These are phyloP conservation scores for Pachysandra terminalis DNA, from an alignment of 164 flowering plant species.

Conservation along the genomic window DNA sequence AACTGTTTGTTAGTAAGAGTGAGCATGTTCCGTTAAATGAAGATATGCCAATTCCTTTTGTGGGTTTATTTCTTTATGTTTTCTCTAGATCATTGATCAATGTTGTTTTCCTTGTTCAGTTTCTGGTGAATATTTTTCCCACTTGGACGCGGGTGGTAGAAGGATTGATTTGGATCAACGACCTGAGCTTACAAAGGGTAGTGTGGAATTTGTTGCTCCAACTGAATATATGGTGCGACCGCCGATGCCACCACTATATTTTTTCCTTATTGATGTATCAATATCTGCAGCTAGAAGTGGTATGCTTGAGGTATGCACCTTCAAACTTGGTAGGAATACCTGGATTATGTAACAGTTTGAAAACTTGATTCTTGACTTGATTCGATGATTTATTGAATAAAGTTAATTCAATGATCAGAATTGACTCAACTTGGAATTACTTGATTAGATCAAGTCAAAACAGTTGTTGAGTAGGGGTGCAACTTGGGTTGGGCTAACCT, in stretches of 20 bases:
- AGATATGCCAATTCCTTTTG: not conserved
- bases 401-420: too few relatives aligned
- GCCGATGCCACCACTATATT: conserved; percentile 96
- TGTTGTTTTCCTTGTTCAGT: conserved; percentile 43
- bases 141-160: conserved; percentile 79
- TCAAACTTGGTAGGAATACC: conserved; percentile 1
- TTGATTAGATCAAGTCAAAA: too few relatives aligned
- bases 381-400: too few relatives aligned
- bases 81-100: conserved; percentile 5
- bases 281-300: conserved; percentile 88
- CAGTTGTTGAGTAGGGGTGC: too few relatives aligned
- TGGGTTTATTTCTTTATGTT: not conserved
- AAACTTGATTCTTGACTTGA: too few relatives aligned
- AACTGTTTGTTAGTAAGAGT: not conserved
- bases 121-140: conserved; percentile 82
- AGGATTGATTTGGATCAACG: conserved; percentile 81
- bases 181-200: conserved; percentile 83
- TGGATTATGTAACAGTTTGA: not conserved
- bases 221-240: conserved; percentile 99
- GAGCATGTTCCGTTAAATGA: not conserved
- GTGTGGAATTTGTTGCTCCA: conserved; percentile 97
- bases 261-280: conserved; percentile 96
- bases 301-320: conserved; percentile 81
- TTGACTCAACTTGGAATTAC: too few relatives aligned
- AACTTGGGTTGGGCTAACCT: too few relatives aligned